Conservation (phyloP, 768 basidiomycete genomes). For the Trametes elegans region DNA sequence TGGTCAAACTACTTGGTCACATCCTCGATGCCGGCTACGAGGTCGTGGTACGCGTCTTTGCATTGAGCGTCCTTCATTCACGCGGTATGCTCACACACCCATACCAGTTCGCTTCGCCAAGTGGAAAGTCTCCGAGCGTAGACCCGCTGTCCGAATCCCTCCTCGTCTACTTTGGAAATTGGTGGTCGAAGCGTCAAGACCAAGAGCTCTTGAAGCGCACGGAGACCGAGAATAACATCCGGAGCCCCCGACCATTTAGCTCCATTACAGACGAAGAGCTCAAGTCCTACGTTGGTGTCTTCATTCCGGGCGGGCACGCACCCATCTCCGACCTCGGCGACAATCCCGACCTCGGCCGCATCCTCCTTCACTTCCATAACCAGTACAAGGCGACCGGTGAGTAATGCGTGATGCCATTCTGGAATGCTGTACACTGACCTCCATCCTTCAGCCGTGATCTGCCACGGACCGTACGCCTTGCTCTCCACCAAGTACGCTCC, state of each 20-base stretch:
- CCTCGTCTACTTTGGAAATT: conserved; percentile 26
- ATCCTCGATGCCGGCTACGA: conserved; percentile 28
- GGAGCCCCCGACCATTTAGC: conserved; percentile 23
- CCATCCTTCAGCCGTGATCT: conserved; percentile 18
- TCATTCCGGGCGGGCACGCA: conserved; percentile 31
- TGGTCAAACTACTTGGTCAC: conserved; percentile 25
- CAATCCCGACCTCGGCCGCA: conserved; percentile 28
- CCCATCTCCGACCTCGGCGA: conserved; percentile 27
- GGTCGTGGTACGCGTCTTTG: conserved; percentile 20
- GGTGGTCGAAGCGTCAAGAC: conserved; percentile 23
- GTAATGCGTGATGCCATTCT: neutral
- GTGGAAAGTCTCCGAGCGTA: conserved; percentile 23
- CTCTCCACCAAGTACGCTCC: conserved; percentile 28
- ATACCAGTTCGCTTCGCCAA: conserved; percentile 26
- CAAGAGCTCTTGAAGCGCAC: conserved; percentile 21
- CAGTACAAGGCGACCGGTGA: conserved; percentile 25
- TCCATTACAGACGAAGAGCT: conserved; percentile 26
- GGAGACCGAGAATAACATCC: conserved; percentile 24
- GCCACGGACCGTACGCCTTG: conserved; percentile 28
- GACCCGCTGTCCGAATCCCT: conserved; percentile 26
- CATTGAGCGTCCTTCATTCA: neutral
- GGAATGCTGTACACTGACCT: neutral
- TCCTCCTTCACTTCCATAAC: conserved; percentile 27
- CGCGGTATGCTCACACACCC: neutral
- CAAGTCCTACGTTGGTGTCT: conserved; percentile 23